Evolutionary conservation across 176 grass and related monocot genomes (phyloP).

Genomic region (Hordeum vulgare): DNA sequence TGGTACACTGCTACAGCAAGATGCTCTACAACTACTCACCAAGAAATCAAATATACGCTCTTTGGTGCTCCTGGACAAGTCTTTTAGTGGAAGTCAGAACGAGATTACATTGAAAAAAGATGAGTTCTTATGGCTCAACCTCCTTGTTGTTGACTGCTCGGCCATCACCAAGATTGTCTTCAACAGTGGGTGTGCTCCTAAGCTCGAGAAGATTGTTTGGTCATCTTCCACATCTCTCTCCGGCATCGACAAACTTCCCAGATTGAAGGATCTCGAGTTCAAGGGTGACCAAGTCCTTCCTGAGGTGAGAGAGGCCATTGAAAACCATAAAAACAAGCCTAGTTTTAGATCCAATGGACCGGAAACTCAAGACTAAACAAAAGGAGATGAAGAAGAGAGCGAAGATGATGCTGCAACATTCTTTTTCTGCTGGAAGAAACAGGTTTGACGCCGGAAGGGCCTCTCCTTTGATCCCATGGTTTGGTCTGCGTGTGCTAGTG

Average conservation of each 20-base stretch:
- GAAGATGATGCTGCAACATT: not conserved
- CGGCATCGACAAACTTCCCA: not conserved
- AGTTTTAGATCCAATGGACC: not conserved
- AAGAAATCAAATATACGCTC: not conserved
- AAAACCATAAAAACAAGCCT: not conserved
- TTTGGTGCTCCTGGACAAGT: not conserved
- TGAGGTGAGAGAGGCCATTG: not conserved
- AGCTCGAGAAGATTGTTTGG: not conserved
- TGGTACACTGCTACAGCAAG: not conserved
- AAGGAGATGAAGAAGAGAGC: not conserved
- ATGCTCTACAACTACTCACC: not conserved
- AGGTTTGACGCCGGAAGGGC: not conserved
- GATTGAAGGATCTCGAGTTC: slow-evolving; percentile 11
- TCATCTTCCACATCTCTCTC: not conserved
- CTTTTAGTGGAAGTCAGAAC: not conserved
- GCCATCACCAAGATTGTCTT: not conserved
- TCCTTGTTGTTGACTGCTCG: not conserved
- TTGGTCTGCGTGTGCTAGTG: not conserved
- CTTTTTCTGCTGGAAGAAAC: not conserved
- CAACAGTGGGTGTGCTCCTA: not conserved
- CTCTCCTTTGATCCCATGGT: not conserved
- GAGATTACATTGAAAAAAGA: not conserved
- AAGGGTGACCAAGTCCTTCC: not conserved
- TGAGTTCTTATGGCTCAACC: not conserved
- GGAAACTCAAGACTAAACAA: not conserved